Evolutionary conservation across 2,329 filamentous ascomycete genomes (phyloP).

Genomic region (Claviceps sp.): DNA sequence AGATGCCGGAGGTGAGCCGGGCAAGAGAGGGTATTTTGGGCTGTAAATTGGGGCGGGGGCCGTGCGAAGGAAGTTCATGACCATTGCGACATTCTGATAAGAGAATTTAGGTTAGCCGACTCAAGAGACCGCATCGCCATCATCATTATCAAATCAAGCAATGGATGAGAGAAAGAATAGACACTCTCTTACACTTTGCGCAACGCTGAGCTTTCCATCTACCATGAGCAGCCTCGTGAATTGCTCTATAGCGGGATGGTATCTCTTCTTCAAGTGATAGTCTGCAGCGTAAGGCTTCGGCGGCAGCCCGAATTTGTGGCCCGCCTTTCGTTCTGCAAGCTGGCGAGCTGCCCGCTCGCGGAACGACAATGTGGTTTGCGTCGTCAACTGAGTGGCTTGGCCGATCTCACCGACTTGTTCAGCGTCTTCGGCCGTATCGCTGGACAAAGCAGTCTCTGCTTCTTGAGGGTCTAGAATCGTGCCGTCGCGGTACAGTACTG

Average conservation of each 20-base stretch:
- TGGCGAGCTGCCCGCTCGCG: no score
- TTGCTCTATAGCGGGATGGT: conserved; percentile 74
- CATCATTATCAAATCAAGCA: background rate
- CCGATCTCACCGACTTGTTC: background rate
- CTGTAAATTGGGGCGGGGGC: conserved; percentile 65
- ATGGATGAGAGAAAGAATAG: background rate
- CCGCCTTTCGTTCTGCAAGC: conserved; percentile 23
- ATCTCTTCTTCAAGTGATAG: conserved; percentile 61
- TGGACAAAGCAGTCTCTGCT: conserved; percentile 19
- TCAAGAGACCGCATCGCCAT: no score
- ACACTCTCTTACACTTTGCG: conserved; percentile 55
- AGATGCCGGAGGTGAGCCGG: conserved; percentile 60
- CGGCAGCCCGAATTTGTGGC: conserved; percentile 70
- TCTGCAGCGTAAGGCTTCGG: conserved; percentile 47
- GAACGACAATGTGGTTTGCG: no score
- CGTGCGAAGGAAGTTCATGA: conserved; percentile 76
- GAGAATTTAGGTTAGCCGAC: conserved; percentile 1
- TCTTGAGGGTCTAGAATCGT: conserved; percentile 23
- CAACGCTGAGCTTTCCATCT: conserved; percentile 77
- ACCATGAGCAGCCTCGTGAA: conserved; percentile 84
- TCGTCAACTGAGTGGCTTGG: no score
- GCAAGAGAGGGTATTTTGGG: conserved; percentile 56
- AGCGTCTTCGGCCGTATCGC: conserved; percentile 9
- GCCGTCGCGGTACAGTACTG: conserved; percentile 28
- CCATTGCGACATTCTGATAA: conserved; percentile 64